Base-by-base conservation (phyloP, 139 green algal species). In the Asterochloris erici region DNA sequence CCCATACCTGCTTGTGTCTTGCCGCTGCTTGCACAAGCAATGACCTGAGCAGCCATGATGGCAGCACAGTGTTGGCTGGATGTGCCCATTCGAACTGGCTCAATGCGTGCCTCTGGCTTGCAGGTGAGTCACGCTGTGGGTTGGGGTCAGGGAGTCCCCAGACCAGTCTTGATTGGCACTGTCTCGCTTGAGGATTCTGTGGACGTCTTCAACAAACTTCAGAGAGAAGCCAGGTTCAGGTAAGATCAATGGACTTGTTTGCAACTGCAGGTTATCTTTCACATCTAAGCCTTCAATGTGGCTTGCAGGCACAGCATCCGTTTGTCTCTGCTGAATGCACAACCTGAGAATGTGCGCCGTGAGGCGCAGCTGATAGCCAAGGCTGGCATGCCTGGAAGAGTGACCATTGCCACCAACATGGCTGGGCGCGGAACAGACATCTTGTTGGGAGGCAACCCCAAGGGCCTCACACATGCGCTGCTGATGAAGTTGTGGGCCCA, bases 101-200 rank as follows among this genome's bases (percentile, higher is more conserved):
- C 38, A 54, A 54, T 54, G 38, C 38, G 38, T 54, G 38, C 38
- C 38, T 54, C 38, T 54, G 38, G 2, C 38, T 54, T 54, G 38
- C 38, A 54, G 38, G 38, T 54, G 38, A 6, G 2, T 10, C 2
- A 54, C 2, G 38, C 38, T 54, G 38, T 54, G 2, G 38, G 6
- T 54, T 6, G 6, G 38, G 38, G 6, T 54, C 38, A 54, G 38
- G 38, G 6, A 6, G 38, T 54, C 38, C 38, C 38, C 38, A 2
- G 6, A 63, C 96, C 96, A 0, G 91, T 98, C 76, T 91, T 99
- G 19, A 94, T 99, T 23, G 96, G 95, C 24, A 98, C 96, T 26
- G 91, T 86, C 60, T 94, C 86, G 24, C 91, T 97, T n/a, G 84
- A 89, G 26, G 83, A 94, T 47, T 91, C 87, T 15, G 86, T 93